Percentiles rank a stretch among this genome's conserved stretches.
Evolutionary conservation across 495 filamentous ascomycete genomes (phyloP).

Genomic region (Pseudoneurospora amorphoporcata): DNA sequence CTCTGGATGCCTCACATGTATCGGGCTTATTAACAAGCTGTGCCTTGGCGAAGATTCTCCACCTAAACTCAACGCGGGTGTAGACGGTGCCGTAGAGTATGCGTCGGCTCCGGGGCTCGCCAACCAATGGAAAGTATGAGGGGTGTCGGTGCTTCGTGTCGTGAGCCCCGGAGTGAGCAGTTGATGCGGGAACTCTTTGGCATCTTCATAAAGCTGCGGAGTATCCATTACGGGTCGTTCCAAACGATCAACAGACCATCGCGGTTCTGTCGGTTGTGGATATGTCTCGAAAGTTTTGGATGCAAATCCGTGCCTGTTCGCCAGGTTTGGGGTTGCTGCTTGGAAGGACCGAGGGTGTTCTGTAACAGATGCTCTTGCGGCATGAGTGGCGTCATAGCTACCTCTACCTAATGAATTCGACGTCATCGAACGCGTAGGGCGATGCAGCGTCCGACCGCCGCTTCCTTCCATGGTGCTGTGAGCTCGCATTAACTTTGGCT

Average conservation of each 20-base stretch:
- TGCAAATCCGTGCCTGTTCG: neutral
- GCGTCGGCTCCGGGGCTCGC: conserved; percentile 9
- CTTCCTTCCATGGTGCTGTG: neutral
- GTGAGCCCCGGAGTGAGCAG: conserved; percentile 1
- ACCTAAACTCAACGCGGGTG: conserved; percentile 27
- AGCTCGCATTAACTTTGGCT: neutral
- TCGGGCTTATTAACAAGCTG: conserved; percentile 23
- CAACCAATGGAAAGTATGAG: neutral
- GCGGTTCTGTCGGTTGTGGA: neutral
- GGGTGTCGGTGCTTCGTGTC: conserved; percentile 2
- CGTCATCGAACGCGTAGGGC: neutral
- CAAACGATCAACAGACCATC: neutral
- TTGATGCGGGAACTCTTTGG: conserved; percentile 7
- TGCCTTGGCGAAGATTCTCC: conserved; percentile 25
- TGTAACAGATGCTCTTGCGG: neutral
- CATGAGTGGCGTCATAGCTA: neutral
- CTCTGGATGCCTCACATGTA: conserved; percentile 7
- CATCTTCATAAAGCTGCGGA: conserved; percentile 12
- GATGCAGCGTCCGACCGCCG: neutral
- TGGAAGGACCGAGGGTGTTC: neutral
- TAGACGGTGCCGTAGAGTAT: conserved; percentile 28
- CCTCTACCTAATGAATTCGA: neutral
- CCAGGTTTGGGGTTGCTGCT: neutral
- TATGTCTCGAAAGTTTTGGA: neutral
- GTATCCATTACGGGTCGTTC: conserved; percentile 17